phyloP scores from a whole-genome alignment of 208 protist genomes.

The Acanthamoeba healyi region DNA sequence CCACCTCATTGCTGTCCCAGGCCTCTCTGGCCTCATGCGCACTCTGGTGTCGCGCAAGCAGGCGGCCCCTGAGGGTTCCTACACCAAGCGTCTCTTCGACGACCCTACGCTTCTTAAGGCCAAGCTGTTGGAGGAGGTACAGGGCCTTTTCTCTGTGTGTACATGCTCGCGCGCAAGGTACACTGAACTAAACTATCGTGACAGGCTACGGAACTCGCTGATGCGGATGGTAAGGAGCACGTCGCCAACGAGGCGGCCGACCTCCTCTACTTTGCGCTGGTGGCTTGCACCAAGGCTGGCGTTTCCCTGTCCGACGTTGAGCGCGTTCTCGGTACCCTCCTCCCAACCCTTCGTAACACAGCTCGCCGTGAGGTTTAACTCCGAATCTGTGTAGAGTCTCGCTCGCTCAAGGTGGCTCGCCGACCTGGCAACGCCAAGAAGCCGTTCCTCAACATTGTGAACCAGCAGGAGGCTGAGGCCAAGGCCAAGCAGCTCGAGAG shows the following conservation, averaged over 20 bases:
- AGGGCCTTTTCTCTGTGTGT: background rate
- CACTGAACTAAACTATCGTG: background rate
- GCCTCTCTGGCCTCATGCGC: conserved; percentile 49
- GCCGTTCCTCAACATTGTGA: conserved; percentile 22
- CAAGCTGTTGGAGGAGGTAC: conserved; percentile 89
- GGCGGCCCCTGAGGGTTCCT: conserved; percentile 83
- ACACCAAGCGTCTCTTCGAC: conserved; percentile 87
- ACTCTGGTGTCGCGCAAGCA: conserved; percentile 64
- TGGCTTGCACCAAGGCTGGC: conserved; percentile 78
- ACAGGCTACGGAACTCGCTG: conserved; percentile 36
- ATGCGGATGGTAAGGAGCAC: conserved; percentile 13
- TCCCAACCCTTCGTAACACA: background rate
- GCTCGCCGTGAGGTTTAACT: too few relatives aligned
- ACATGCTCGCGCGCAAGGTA: background rate
- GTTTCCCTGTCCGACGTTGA: conserved; percentile 84
- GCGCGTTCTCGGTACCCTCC: conserved; percentile 32
- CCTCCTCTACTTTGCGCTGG: conserved; percentile 88
- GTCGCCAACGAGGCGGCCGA: conserved; percentile 88
- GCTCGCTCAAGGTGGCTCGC: conserved; percentile 80
- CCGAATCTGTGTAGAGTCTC: conserved; percentile 2
- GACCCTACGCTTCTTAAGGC: conserved; percentile 81
- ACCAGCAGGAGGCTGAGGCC: conserved; percentile 11
- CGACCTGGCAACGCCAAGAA: conserved; percentile 85
- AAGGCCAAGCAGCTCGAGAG: background rate
- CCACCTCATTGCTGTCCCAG: background rate